Evolutionary conservation across 139 green algal genomes (phyloP), one percentile per base, ranked within the genome.

Genomic region (Penium margaritaceum): DNA sequence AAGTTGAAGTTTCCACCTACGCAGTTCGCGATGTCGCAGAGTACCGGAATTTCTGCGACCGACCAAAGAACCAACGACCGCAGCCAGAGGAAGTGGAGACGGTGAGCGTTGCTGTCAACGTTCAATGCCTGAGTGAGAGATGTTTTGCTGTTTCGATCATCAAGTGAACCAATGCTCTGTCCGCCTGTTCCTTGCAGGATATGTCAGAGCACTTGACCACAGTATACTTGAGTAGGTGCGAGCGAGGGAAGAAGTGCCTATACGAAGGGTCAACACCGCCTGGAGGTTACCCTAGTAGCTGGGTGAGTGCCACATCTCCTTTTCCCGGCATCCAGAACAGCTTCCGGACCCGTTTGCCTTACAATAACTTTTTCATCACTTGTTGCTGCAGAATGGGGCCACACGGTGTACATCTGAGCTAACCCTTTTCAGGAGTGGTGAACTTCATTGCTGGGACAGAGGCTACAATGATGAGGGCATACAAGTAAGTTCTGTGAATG

Each of bases 31-130:
- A 76, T 21, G 27, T 53, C 36, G 69, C 47, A 38, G 54, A 68
- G 53, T 76, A 76, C 69, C 24, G 27, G 7, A 76, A 75, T 30
- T 76, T n/a, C 53, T 76, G 69, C 29, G 69, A 76, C n/a, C 69
- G 69, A 2, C 58, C 69, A 70, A 38, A 39, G 53, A 76, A 55
- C 30, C 38, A 68, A 36, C 30, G 69, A 29, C 69, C 69, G 34
- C 41, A 55, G 34, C 29, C 53, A 43, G 65, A 61, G 44, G 65
- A 73, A 62, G 65, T 41, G 21, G 46, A 24, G 9, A 29, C 27
- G 44, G 65, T 73, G 63, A 73, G 41, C 33, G 7, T 15, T 7
- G 24, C 24, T 68, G 5, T 37, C 44, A 63, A 2, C 6, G 9
- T 73, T 55, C 36, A 5, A 63, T 54, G 33, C 15, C 30, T 51